A percentile compares a stretch with the other conserved stretches of the same genome.
phyloP scores from a whole-genome alignment of 1,284 basidiomycete genomes.

The Cystobasidium sp. region DNA sequence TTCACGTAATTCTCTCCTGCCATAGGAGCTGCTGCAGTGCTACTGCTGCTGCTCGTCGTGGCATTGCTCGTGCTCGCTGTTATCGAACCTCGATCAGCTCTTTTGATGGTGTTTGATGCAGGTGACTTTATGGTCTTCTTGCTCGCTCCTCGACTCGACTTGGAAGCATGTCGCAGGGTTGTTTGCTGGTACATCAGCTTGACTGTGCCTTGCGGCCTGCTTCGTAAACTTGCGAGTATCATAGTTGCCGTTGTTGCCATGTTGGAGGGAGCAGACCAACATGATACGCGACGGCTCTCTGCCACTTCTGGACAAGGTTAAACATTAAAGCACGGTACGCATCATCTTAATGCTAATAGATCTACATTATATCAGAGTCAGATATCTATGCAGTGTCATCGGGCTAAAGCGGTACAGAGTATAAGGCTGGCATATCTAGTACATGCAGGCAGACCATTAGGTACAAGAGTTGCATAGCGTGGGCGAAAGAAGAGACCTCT shows the following conservation, averaged over 20 bases:
- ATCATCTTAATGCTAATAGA: no score
- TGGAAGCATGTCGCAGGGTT: constrained; percentile 9
- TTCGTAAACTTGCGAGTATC: not conserved
- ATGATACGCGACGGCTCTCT: not conserved
- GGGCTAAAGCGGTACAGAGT: no score
- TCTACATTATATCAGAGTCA: no score
- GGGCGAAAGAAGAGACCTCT: no score
- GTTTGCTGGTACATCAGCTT: not conserved
- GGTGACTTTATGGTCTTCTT: constrained; percentile 1
- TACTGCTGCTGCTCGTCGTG: not conserved
- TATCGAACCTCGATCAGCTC: not conserved
- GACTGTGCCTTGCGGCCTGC: not conserved
- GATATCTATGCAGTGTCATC: no score
- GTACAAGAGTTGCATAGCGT: no score
- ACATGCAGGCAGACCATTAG: no score
- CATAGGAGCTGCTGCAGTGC: not conserved
- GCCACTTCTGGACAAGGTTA: not conserved
- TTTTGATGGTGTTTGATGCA: not conserved
- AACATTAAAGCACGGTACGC: no score
- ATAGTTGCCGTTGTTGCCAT: not conserved
- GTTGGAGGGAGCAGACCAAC: not conserved
- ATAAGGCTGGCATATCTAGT: no score
- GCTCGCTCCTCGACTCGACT: not conserved
- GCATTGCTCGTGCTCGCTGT: not conserved
- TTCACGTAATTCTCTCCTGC: constrained; percentile 3